Conservation (phyloP, 164 flowering plant genomes). For the Euptelea pleiosperma region DNA sequence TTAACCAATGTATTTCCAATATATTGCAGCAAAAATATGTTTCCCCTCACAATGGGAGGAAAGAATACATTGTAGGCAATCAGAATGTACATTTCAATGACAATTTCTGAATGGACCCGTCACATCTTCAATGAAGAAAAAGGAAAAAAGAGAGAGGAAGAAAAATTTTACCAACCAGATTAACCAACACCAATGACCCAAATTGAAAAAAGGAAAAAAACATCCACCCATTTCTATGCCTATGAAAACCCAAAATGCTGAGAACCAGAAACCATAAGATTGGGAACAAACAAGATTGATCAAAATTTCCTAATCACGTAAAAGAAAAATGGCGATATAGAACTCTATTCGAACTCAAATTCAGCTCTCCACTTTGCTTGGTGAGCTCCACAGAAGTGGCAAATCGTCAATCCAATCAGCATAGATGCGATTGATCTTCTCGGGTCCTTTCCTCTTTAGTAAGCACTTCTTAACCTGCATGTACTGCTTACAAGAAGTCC, state of each 20-base stretch:
- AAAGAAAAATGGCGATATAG: not conserved
- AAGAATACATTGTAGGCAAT: constrained; percentile 9
- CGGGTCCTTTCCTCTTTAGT: constrained; percentile 46
- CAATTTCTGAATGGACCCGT: too few species aligned
- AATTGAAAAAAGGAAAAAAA: not conserved
- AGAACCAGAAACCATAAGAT: constrained; percentile 3
- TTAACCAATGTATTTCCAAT: constrained; percentile 3
- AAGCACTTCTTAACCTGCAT: constrained; percentile 32
- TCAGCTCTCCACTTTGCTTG: constrained; percentile 37
- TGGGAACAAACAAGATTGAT: too few species aligned
- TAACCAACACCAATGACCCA: too few species aligned
- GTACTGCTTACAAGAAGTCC: constrained; percentile 22
- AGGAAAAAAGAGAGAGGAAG: not conserved
- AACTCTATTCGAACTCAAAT: not conserved
- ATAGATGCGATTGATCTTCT: constrained; percentile 66
- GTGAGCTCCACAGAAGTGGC: constrained; percentile 26
- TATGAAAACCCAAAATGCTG: not conserved
- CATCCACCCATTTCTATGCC: not conserved
- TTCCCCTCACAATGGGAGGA: not conserved
- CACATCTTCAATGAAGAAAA: not conserved
- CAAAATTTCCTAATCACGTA: constrained; percentile 2
- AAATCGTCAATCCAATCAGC: constrained; percentile 78
- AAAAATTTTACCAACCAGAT: not conserved
- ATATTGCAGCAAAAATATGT: not conserved
- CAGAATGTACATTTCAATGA: constrained; percentile 4